phyloP scores from a whole-genome alignment of 2,329 filamentous ascomycete species.

The Colletotrichum siamense region DNA sequence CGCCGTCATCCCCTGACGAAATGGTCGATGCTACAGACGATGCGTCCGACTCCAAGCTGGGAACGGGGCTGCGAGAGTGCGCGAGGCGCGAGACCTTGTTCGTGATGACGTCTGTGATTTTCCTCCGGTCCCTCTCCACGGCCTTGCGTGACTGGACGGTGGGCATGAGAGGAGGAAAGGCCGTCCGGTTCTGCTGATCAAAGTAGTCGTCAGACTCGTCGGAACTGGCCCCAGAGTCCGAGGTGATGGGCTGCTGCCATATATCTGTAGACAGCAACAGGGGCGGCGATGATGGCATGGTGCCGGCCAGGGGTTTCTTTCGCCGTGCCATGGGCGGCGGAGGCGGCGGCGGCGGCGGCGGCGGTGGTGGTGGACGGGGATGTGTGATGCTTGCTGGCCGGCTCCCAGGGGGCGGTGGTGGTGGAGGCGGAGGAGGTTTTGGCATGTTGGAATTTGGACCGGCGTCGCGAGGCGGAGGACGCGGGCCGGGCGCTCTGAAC shows the following conservation, averaged over 20 bases:
- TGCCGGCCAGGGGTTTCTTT: not conserved
- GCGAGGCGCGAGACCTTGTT: constrained; percentile 38
- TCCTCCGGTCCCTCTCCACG: not conserved
- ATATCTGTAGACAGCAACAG: not conserved
- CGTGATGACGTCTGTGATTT: constrained; percentile 35
- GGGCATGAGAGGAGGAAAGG: constrained; percentile 20
- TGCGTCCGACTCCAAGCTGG: constrained; percentile 2
- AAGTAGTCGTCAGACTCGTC: not conserved
- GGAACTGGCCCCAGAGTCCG: constrained; percentile 2
- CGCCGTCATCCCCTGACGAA: constrained; percentile 26
- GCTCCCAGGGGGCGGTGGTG: not conserved
- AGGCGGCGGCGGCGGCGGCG: not conserved
- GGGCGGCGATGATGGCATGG: not conserved
- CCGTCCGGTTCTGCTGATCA: not conserved
- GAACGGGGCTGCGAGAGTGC: constrained; percentile 26
- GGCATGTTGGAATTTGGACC: not conserved
- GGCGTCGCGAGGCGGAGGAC: not conserved
- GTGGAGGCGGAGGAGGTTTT: not conserved
- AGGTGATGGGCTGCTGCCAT: not conserved
- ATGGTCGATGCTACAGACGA: constrained; percentile 4
- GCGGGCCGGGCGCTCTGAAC: not conserved
- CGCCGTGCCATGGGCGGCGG: not conserved
- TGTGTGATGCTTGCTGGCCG: not conserved
- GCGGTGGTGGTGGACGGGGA: not conserved
- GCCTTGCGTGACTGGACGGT: not conserved